Conservation (phyloP, 2,329 filamentous ascomycete species). For the Colletotrichum sp. region DNA sequence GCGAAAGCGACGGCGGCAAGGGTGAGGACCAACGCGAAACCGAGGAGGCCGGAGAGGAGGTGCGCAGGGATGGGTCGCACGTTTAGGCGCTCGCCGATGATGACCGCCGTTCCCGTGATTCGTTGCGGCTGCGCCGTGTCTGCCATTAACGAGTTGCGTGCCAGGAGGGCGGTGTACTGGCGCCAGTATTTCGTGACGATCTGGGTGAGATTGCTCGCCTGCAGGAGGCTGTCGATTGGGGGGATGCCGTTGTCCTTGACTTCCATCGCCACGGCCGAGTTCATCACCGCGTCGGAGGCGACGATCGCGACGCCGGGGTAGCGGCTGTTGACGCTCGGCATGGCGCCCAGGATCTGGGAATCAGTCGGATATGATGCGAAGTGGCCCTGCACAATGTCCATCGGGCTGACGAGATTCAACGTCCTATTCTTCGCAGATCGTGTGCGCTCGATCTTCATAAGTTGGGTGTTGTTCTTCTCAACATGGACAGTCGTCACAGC, state of each 20-base stretch:
- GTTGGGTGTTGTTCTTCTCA: conserved; percentile 24
- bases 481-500: conserved; percentile 26
- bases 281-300: conserved; percentile 36
- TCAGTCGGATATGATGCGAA: conserved; percentile 26
- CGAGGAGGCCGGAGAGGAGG: conserved; percentile 32
- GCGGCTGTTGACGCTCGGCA: conserved; percentile 13
- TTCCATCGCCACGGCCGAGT: conserved; percentile 34
- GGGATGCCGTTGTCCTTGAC: conserved; percentile 25
- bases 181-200: conserved; percentile 35
- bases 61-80: conserved; percentile 34
- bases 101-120: conserved; percentile 26
- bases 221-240: conserved; percentile 27
- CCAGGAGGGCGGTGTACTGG: conserved; percentile 39
- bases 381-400: conserved; percentile 29
- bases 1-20: conserved; percentile 25
- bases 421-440: background rate
- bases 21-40: conserved; percentile 28
- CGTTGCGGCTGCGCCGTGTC: conserved; percentile 1
- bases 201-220: conserved; percentile 26
- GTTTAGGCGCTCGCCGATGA: conserved; percentile 34
- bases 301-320: conserved; percentile 30
- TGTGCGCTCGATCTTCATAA: conserved; percentile 22
- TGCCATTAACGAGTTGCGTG: conserved; percentile 32
- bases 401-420: conserved; percentile 25
- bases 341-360: conserved; percentile 1